phyloP scores from a whole-genome alignment of 1,284 basidiomycete species.

The Malassezia sympodialis region DNA sequence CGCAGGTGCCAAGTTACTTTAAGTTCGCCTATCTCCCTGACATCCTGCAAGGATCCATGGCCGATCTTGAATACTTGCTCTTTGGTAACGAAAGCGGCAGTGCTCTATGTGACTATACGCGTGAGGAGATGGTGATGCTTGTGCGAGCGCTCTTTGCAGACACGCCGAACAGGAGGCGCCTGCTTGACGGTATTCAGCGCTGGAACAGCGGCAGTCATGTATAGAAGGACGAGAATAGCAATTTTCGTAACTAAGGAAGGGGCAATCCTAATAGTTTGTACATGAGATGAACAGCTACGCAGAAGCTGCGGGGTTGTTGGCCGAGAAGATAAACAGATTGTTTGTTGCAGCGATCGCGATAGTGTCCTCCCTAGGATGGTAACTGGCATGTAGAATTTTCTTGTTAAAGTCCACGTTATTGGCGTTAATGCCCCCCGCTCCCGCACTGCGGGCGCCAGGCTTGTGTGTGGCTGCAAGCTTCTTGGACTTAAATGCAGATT shows the following conservation, averaged over 20 bases:
- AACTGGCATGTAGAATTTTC: constrained; percentile 79
- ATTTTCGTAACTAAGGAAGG: background rate
- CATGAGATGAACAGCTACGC: background rate
- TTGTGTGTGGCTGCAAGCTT: constrained; percentile 63
- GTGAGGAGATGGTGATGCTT: constrained; percentile 69
- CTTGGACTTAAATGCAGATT: constrained; percentile 98
- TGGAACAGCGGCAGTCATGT: background rate
- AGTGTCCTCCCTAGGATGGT: constrained; percentile 93
- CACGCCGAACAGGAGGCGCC: constrained; percentile 28
- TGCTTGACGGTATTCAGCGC: constrained; percentile 31
- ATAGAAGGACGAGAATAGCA: background rate
- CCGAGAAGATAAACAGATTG: constrained; percentile 55
- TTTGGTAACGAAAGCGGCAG: constrained; percentile 60
- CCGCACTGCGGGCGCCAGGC: constrained; percentile 59
- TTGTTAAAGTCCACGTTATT: constrained; percentile 67
- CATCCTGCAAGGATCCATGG: constrained; percentile 43
- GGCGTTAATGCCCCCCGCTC: constrained; percentile 51
- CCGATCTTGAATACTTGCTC: constrained; percentile 76
- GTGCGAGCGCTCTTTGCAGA: constrained; percentile 74
- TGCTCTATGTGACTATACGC: constrained; percentile 77
- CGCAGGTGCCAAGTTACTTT: constrained; percentile 58
- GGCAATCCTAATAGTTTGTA: constrained; percentile 1
- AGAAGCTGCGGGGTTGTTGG: constrained; percentile 29
- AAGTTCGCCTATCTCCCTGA: constrained; percentile 43
- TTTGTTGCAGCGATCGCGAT: constrained; percentile 56